Percentiles rank a stretch among this genome's conserved stretches.
phyloP scores from a whole-genome alignment of 768 basidiomycete genomes.

The Mycena galopus region DNA sequence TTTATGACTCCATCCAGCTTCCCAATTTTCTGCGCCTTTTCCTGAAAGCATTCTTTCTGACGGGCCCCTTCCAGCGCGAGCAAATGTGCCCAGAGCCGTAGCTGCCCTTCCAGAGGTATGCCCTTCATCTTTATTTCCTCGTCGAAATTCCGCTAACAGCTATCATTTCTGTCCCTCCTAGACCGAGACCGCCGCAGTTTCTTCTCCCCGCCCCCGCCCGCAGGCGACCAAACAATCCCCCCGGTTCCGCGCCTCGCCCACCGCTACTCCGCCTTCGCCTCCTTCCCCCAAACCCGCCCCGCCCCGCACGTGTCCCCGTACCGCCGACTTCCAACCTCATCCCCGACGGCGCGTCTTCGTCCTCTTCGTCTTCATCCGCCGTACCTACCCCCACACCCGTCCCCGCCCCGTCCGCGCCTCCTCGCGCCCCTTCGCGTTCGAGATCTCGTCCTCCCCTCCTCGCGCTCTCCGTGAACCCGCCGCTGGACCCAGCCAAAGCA shows the following conservation, averaged over 20 bases:
- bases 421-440: conserved; percentile 23
- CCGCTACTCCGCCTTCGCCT: conserved; percentile 47
- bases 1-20: too few relatives aligned
- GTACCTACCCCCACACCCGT: too few relatives aligned
- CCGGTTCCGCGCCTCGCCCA: conserved; percentile 68
- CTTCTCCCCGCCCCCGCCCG: conserved; percentile 64
- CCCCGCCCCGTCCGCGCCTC: conserved; percentile 41
- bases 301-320: conserved; percentile 47
- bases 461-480: too few relatives aligned
- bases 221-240: conserved; percentile 54
- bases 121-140: neutral
- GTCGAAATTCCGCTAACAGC: neutral
- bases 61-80: neutral
- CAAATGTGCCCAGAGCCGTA: neutral
- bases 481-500: neutral
- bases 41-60: neutral
- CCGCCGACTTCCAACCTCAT: conserved; percentile 66
- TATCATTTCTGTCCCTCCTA: conserved; percentile 8
- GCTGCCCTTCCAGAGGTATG: neutral
- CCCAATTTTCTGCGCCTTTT: neutral
- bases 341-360: neutral
- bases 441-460: conserved; percentile 38
- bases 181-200: conserved; percentile 42
- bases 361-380: conserved; percentile 53
- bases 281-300: conserved; percentile 52